Percentiles rank a stretch among this genome's conserved stretches.
Evolutionary conservation across 805 yeast genomes (phyloP).

Genomic region (Saturnispora silvae): DNA sequence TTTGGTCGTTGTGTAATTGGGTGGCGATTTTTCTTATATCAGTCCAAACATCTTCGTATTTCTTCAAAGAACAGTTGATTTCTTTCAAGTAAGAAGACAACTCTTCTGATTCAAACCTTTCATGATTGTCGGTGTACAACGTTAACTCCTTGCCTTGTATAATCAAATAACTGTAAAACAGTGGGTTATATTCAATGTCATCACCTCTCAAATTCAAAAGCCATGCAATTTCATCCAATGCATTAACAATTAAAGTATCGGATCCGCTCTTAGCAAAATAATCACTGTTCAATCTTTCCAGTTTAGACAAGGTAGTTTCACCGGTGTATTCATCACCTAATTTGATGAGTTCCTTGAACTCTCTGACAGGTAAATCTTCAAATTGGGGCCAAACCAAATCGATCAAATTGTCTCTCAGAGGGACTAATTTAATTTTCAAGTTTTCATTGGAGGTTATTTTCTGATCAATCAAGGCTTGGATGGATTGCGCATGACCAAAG

Average conservation of each 20-base stretch:
- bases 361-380: conserved; percentile 53
- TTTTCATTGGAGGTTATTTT: conserved; percentile 18
- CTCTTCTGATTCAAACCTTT: conserved; percentile 28
- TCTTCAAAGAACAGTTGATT: conserved; percentile 33
- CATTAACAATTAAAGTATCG: conserved; percentile 29
- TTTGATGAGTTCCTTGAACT: conserved; percentile 37
- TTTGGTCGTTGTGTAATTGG: conserved; percentile 11
- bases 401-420: conserved; percentile 38
- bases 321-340: conserved; percentile 56
- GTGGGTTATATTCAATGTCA: conserved; percentile 46
- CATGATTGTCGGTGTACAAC: conserved; percentile 33
- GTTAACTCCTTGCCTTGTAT: conserved; percentile 30
- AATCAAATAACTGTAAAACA: conserved; percentile 40
- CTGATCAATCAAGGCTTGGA: conserved; percentile 25
- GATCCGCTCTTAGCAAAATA: conserved; percentile 26
- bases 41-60: conserved; percentile 37
- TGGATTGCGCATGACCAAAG: conserved; percentile 24
- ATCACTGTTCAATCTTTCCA: conserved; percentile 32
- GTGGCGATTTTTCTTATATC: conserved; percentile 31
- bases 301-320: conserved; percentile 46
- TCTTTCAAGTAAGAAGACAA: conserved; percentile 30
- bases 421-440: conserved; percentile 32
- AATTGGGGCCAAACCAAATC: conserved; percentile 40
- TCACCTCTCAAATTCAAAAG: conserved; percentile 61
- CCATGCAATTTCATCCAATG: conserved; percentile 88